Evolutionary conservation across 495 filamentous ascomycete genomes (phyloP).

Genomic region (Aspergillus ellipticus): DNA sequence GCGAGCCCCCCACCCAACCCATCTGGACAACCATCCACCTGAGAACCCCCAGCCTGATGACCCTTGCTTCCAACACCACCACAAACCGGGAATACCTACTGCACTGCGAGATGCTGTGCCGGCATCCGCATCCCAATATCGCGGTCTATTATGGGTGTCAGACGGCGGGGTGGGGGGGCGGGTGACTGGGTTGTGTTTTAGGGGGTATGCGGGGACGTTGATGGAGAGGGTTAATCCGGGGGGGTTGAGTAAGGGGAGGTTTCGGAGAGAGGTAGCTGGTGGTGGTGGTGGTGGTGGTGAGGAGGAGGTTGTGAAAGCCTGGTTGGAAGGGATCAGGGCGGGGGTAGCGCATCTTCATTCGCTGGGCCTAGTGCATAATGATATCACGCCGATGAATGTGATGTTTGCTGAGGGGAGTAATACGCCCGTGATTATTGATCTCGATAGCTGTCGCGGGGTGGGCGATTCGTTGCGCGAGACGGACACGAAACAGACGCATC

Average conservation of each 20-base stretch:
- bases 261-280: conserved; percentile 18
- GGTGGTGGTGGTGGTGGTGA: conserved; percentile 13
- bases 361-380: conserved; percentile 35
- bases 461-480: conserved; percentile 20
- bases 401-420: conserved; percentile 30
- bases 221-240: conserved; percentile 26
- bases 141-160: conserved; percentile 33
- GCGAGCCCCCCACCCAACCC: too few species aligned
- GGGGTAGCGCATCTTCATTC: conserved; percentile 36
- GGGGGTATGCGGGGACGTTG: conserved; percentile 32
- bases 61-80: too few species aligned
- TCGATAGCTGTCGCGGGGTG: conserved; percentile 30
- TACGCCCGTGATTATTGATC: conserved; percentile 39
- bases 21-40: too few species aligned
- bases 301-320: too few species aligned
- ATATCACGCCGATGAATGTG: conserved; percentile 37
- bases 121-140: conserved; percentile 37
- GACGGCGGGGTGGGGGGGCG: conserved; percentile 25
- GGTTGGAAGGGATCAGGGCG: conserved; percentile 24
- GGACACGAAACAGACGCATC: conserved; percentile 19
- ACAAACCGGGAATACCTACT: too few species aligned
- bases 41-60: too few species aligned
- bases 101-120: conserved; percentile 32
- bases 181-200: conserved; percentile 38
- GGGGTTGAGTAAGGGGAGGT: conserved; percentile 14